These are phyloP conservation scores for Globisporangium lucens DNA, from an alignment of 352 stramenopile species.

Conservation along the genomic window DNA sequence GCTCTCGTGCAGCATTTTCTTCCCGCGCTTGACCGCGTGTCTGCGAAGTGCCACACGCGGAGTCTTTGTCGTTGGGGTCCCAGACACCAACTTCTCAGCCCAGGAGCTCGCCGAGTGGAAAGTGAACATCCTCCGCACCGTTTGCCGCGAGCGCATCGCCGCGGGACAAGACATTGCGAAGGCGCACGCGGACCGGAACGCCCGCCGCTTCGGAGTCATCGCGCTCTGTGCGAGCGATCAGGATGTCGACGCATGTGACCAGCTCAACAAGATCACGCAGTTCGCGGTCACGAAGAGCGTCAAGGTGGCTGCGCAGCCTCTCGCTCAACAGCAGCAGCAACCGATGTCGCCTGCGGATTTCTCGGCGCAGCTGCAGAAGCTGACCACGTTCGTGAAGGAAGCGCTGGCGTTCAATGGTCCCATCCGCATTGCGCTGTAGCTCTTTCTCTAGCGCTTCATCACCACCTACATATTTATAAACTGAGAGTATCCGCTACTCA, in stretches of 20 bases:
- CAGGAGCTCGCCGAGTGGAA: conserved; percentile 48
- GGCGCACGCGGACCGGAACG: conserved; percentile 21
- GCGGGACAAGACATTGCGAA: conserved; percentile 16
- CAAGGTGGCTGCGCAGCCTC: conserved; percentile 15
- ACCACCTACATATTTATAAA: conserved; percentile 12
- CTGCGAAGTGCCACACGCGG: conserved; percentile 27
- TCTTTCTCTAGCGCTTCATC: neutral
- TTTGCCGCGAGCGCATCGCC: conserved; percentile 35
- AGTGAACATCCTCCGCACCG: conserved; percentile 39
- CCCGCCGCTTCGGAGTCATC: conserved; percentile 24
- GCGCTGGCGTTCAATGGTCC: conserved; percentile 21
- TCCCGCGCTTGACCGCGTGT: conserved; percentile 34
- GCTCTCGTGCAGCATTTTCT: conserved; percentile 43
- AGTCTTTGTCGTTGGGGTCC: conserved; percentile 42
- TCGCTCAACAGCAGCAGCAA: neutral
- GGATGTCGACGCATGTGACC: conserved; percentile 26
- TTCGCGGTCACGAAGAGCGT: conserved; percentile 42
- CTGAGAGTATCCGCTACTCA: neutral
- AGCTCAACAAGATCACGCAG: conserved; percentile 29
- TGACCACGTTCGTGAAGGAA: conserved; percentile 29
- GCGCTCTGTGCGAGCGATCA: conserved; percentile 30
- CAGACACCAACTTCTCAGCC: conserved; percentile 28
- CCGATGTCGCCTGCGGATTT: conserved; percentile 29
- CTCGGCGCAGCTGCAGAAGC: conserved; percentile 28
- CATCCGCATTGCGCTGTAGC: conserved; percentile 19